Percentiles rank a stretch among this genome's conserved stretches.
These are phyloP conservation scores for Phaeodactylum tricornutum DNA, from an alignment of 108 stramenopile species.

Conservation along the genomic window DNA sequence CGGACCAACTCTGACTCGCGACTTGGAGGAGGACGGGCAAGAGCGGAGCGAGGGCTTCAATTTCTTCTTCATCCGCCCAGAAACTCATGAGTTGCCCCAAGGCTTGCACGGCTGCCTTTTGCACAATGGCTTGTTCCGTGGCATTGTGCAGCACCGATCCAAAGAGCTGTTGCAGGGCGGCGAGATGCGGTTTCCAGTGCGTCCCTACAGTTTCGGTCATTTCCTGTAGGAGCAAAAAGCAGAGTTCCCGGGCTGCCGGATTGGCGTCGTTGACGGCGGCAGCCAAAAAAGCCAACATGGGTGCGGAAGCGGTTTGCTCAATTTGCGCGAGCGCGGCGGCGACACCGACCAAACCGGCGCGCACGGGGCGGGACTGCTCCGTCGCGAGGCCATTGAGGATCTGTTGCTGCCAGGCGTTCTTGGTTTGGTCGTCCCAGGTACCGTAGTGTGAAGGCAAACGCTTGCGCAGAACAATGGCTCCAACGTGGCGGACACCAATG, in stretches of 20 bases:
- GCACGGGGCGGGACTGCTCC: conserved; percentile 75
- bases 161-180: conserved; percentile 64
- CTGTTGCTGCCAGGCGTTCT: conserved; percentile 49
- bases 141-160: conserved; percentile 44
- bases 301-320: conserved; percentile 43
- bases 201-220: conserved; percentile 89
- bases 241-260: conserved; percentile 75
- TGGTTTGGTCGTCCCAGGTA: conserved; percentile 50
- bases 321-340: conserved; percentile 64
- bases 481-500: conserved; percentile 73
- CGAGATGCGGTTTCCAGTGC: conserved; percentile 72
- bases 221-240: conserved; percentile 84
- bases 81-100: conserved; percentile 67
- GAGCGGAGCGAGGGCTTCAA: conserved; percentile 61
- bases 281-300: conserved; percentile 73
- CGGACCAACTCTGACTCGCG: conserved; percentile 28
- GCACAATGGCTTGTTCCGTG: conserved; percentile 50
- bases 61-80: conserved; percentile 63
- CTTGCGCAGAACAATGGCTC: conserved; percentile 87
- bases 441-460: conserved; percentile 69
- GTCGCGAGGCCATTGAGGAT: conserved; percentile 59
- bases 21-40: conserved; percentile 73
- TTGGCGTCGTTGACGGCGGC: conserved; percentile 38
- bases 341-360: conserved; percentile 72
- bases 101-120: conserved; percentile 77